Percentiles rank a stretch among this genome's conserved stretches.
phyloP scores from a whole-genome alignment of 2,329 filamentous ascomycete species.

The Stachybotrys echinatus region DNA sequence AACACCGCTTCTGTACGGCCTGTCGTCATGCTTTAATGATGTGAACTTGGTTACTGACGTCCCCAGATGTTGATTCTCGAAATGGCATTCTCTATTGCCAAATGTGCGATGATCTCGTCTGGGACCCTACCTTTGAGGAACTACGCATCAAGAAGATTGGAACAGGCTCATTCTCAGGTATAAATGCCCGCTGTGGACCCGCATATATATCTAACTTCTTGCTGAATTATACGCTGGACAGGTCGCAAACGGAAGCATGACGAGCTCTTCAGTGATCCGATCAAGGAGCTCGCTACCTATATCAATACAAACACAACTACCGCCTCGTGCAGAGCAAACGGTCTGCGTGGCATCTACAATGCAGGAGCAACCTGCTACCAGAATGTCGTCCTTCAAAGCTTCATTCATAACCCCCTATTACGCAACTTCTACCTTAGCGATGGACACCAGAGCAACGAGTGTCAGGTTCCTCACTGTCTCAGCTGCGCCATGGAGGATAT shows the following conservation, averaged over 20 bases:
- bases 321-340: constrained; percentile 79
- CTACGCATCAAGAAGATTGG: constrained; percentile 66
- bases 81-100: constrained; percentile 74
- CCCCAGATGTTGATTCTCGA: constrained; percentile 68
- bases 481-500: constrained; percentile 70
- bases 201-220: neutral
- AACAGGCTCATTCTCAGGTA: constrained; percentile 60
- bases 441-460: constrained; percentile 76
- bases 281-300: constrained; percentile 69
- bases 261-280: constrained; percentile 59
- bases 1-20: constrained; percentile 67
- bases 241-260: constrained; percentile 72
- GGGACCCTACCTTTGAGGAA: constrained; percentile 75
- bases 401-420: constrained; percentile 89
- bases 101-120: constrained; percentile 77
- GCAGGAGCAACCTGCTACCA: constrained; percentile 99
- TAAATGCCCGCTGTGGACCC: constrained; percentile 14
- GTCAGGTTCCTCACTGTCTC: constrained; percentile 56
- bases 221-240: constrained; percentile 16
- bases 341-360: constrained; percentile 89
- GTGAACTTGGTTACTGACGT: constrained; percentile 16
- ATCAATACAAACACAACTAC: constrained; percentile 73
- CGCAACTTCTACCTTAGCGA: constrained; percentile 90
- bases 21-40: neutral
- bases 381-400: constrained; percentile 88